Conservation (phyloP, 2,329 filamentous ascomycete species). For the Aschersonia sp. region DNA sequence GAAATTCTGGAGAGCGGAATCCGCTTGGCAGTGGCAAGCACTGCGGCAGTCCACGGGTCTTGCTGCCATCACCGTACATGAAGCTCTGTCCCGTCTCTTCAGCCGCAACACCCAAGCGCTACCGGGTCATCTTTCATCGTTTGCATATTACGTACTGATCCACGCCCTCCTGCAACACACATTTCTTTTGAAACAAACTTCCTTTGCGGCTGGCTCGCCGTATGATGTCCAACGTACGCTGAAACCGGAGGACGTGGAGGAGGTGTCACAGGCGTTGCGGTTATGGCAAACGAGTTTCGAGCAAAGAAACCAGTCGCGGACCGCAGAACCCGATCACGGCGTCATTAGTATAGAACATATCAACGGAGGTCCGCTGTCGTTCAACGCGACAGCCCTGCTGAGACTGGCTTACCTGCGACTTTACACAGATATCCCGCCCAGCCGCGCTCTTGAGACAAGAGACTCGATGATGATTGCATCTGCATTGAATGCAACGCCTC, state of each 20-base stretch:
- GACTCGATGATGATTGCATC: constrained; percentile 47
- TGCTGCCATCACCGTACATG: constrained; percentile 38
- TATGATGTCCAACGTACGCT: constrained; percentile 36
- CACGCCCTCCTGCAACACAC: constrained; percentile 61
- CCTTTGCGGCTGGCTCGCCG: constrained; percentile 30
- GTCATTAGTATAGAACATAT: constrained; percentile 32
- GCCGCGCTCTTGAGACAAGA: constrained; percentile 47
- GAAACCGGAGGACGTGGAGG: constrained; percentile 39
- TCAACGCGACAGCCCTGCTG: constrained; percentile 47
- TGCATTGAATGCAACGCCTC: constrained; percentile 42
- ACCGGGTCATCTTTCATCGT: constrained; percentile 36
- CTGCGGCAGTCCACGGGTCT: constrained; percentile 34
- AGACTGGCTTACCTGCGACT: constrained; percentile 49
- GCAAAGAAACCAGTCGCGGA: constrained; percentile 34
- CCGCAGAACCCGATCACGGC: constrained; percentile 29
- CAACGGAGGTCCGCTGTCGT: constrained; percentile 46
- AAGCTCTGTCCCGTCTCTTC: constrained; percentile 40
- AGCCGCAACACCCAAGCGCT: constrained; percentile 33
- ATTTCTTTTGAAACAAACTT: constrained; percentile 51
- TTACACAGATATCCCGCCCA: constrained; percentile 49
- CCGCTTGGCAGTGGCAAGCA: constrained; percentile 45
- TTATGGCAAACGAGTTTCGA: constrained; percentile 46
- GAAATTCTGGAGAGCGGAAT: constrained; percentile 41
- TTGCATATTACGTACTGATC: constrained; percentile 58
- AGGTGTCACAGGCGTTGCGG: constrained; percentile 37